Evolutionary conservation across 805 yeast genomes (phyloP).

Genomic region (Tetrapisispora fleetii): DNA sequence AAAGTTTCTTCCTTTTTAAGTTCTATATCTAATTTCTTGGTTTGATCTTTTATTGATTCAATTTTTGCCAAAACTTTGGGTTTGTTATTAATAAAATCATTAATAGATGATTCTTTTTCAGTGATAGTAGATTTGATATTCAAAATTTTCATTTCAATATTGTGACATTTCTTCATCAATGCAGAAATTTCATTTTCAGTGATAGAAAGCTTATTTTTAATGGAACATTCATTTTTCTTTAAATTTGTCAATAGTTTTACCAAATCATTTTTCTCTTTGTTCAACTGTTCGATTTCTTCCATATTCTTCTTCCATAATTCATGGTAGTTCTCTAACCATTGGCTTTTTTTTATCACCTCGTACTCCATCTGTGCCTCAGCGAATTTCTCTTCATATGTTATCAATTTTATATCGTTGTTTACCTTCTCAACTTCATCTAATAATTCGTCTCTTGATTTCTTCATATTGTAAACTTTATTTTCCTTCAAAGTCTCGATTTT

Average conservation of each 20-base stretch:
- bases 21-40: constrained; percentile 25
- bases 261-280: constrained; percentile 13
- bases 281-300: constrained; percentile 18
- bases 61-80: not conserved
- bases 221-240: not conserved
- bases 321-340: constrained; percentile 22
- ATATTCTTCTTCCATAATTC: constrained; percentile 23
- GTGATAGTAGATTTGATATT: no score
- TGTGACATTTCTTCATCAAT: not conserved
- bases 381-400: constrained; percentile 9
- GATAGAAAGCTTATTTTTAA: no score
- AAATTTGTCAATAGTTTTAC: constrained; percentile 7
- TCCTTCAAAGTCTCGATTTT: constrained; percentile 34
- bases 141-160: not conserved
- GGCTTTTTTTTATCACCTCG: constrained; percentile 10
- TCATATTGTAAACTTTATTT: constrained; percentile 27
- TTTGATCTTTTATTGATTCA: constrained; percentile 2
- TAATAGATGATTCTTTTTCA: not conserved
- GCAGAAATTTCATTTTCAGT: constrained; percentile 4
- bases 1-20: constrained; percentile 38
- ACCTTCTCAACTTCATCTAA: constrained; percentile 26
- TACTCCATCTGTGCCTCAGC: constrained; percentile 14
- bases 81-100: constrained; percentile 1
- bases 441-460: constrained; percentile 24
- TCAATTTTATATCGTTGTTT: constrained; percentile 14